Percentiles rank a stretch among this genome's conserved stretches.
phyloP scores from a whole-genome alignment of 306 rosid genomes.

The Quillaja saponaria region DNA sequence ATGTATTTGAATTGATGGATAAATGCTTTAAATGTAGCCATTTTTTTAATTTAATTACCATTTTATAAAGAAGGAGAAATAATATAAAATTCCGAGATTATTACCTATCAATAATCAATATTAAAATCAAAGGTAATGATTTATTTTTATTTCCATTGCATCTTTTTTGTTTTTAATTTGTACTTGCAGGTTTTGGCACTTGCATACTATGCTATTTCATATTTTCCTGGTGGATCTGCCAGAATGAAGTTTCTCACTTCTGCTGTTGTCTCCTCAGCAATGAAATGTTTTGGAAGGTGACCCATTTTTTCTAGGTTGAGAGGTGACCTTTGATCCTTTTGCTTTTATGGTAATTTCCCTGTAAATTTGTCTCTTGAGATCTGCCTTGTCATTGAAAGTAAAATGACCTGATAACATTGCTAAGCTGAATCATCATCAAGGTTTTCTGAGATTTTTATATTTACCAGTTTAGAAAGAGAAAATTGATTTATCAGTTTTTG shows the following conservation, averaged over 20 bases:
- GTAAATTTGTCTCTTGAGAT: constrained; percentile 47
- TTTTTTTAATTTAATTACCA: constrained; percentile 1
- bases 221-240: constrained; percentile 90
- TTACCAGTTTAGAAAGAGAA: constrained; percentile 20
- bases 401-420: constrained; percentile 33
- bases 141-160: too few species aligned
- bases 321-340: constrained; percentile 22
- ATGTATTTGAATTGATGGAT: constrained; percentile 26
- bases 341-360: constrained; percentile 36
- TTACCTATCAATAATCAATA: neutral
- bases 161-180: too few species aligned
- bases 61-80: neutral
- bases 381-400: constrained; percentile 38
- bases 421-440: constrained; percentile 28
- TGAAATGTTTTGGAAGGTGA: constrained; percentile 90
- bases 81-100: neutral
- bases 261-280: constrained; percentile 59
- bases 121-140: neutral
- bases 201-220: constrained; percentile 81
- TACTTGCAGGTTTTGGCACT: constrained; percentile 77
- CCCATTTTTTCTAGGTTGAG: constrained; percentile 16
- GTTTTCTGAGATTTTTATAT: constrained; percentile 22
- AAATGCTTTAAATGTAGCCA: constrained; percentile 6
- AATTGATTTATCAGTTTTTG: constrained; percentile 16
- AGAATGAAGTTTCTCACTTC: constrained; percentile 83